These are phyloP conservation scores for Crithidia expoeki DNA, from an alignment of 208 protist species.

Conservation along the genomic window DNA sequence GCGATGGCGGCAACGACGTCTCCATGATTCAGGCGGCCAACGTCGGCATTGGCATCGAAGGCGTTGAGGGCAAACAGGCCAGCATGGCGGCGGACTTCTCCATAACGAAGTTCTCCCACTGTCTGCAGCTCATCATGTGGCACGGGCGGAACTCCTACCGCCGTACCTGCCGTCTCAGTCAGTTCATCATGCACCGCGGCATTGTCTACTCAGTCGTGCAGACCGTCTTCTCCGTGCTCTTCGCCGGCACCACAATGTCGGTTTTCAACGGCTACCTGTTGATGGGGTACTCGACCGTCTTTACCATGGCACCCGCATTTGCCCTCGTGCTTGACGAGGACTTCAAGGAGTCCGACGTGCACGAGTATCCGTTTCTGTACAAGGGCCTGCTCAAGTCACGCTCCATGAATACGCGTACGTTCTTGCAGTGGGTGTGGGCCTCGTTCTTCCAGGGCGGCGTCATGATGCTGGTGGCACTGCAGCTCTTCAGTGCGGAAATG, in stretches of 20 bases:
- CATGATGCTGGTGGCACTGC: constrained; percentile 96
- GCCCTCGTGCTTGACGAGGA: constrained; percentile 98
- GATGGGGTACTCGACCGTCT: constrained; percentile 97
- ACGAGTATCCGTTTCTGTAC: constrained; percentile 98
- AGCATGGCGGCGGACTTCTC: constrained; percentile 98
- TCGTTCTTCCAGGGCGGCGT: constrained; percentile 93
- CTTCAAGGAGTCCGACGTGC: constrained; percentile 90
- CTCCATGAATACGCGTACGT: constrained; percentile 85
- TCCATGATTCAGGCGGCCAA: constrained; percentile 95
- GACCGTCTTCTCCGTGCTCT: constrained; percentile 97
- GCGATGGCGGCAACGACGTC: constrained; percentile 99
- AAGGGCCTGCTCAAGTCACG: constrained; percentile 96
- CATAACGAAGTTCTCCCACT: constrained; percentile 95
- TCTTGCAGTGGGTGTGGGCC: constrained; percentile 86
- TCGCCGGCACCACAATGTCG: constrained; percentile 97
- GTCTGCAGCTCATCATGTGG: constrained; percentile 88
- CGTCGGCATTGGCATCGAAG: constrained; percentile 98
- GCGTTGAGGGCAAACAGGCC: constrained; percentile 98
- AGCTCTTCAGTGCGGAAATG: constrained; percentile 95
- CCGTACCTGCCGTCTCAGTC: constrained; percentile 89
- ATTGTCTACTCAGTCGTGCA: constrained; percentile 98
- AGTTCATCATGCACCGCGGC: constrained; percentile 99
- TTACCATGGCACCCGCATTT: constrained; percentile 98
- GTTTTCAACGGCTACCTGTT: constrained; percentile 97
- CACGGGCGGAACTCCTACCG: constrained; percentile 92